Base-by-base conservation (phyloP, 768 basidiomycete species). In the Mrakia frigida region DNA sequence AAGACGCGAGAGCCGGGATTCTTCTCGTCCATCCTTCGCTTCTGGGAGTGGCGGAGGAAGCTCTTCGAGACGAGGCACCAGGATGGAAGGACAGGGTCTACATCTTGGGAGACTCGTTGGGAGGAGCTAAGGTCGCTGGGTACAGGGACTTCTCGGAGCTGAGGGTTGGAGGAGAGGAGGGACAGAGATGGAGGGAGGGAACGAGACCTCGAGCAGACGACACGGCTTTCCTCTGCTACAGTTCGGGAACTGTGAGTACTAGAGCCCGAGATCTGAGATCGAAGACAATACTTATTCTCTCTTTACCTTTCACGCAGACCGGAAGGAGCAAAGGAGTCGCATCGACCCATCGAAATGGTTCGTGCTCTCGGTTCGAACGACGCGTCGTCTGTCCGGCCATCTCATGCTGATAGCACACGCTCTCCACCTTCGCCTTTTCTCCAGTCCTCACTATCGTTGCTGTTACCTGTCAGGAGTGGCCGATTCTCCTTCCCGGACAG, bases 171-270 rank as follows among this genome's bases (percentile, higher is more conserved):
- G 53, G 37, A 23, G 21, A 53, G 6, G 70, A 56, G 35, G 53
- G n/a, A 13, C 35, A 33, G 14, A 56, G 52, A 25, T 41, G 43
- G 65, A 18, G 35, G 31, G 31, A 31, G n/a, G 52, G 50, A n/a
- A 5, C 7, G n/a, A 31, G 70, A 59, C 70, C 50, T 31, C 33
- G 35, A 10, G 28, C 70, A 18, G 31, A 53, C 35, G 52, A 72
- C 25, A 53, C 59, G 3, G 70, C 70, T 11, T n/a, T 72, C 23
- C 52, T 72, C 23, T 72, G 70, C 23, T 72, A 72, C 50, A 37
- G 33, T 14, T 72, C 70, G 28, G 70, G 70, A 33, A 72, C 70
- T 18, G 70, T 72, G 70, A 72, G 52, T 72, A 33, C 28, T 0
- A 31, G 1, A 6, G 23, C 31, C 18, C 2, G 25, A 21, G 18